Conservation (phyloP, 495 filamentous ascomycete species). For the Poronia punctata region DNA sequence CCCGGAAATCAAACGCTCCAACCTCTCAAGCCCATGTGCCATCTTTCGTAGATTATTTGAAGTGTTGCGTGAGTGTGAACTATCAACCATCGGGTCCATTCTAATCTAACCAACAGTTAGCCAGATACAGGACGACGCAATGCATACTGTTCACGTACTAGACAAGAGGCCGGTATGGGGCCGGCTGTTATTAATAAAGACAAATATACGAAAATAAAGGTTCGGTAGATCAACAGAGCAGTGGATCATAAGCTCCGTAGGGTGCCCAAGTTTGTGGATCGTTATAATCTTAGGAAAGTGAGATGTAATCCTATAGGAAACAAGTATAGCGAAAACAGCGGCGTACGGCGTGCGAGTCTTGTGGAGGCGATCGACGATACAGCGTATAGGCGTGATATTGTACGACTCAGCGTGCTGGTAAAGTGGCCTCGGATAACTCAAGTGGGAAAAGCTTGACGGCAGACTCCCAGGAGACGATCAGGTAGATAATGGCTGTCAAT, state of each 20-base stretch:
- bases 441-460: too few species aligned
- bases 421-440: too few species aligned
- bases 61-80: background rate
- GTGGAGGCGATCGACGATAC: slow-evolving; percentile 7
- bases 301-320: too few species aligned
- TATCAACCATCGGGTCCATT: background rate
- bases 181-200: background rate
- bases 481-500: too few species aligned
- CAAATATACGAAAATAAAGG: background rate
- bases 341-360: slow-evolving; percentile 10
- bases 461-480: too few species aligned
- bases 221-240: background rate
- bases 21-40: slow-evolving; percentile 19
- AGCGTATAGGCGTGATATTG: too few species aligned
- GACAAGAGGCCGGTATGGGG: background rate
- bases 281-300: slow-evolving; percentile 1
- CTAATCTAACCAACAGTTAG: background rate
- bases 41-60: slow-evolving; percentile 9
- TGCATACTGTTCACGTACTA: too few species aligned
- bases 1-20: slow-evolving; percentile 23
- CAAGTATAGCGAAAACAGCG: too few species aligned
- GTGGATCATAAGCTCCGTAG: background rate
- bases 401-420: too few species aligned
- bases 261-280: background rate
- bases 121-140: too few species aligned